phyloP scores from a whole-genome alignment of 768 basidiomycete species.

The Podaxis rugospora region DNA sequence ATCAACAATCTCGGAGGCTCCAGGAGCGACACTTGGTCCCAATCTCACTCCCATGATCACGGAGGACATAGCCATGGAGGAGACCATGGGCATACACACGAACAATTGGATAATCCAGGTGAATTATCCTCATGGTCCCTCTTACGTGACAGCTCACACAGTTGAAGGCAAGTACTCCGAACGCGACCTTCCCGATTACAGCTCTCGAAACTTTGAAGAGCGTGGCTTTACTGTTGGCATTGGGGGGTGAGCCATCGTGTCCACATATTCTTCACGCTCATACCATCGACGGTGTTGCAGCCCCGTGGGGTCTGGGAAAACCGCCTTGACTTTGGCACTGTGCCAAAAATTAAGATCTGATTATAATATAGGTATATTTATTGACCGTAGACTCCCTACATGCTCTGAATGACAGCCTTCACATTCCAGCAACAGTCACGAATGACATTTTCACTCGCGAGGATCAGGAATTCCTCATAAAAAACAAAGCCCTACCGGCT shows the following conservation, averaged over 20 bases:
- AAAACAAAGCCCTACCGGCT: slow-evolving; percentile 80
- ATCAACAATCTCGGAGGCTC: slow-evolving; percentile 59
- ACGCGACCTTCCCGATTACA: slow-evolving; percentile 88
- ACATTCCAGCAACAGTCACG: slow-evolving; percentile 76
- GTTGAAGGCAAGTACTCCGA: slow-evolving; percentile 82
- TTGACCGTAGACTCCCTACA: not conserved
- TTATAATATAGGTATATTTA: slow-evolving; percentile 81
- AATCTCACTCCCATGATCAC: slow-evolving; percentile 55
- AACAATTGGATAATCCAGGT: slow-evolving; percentile 89
- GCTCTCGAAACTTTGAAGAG: slow-evolving; percentile 80
- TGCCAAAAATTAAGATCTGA: slow-evolving; percentile 76
- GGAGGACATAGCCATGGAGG: slow-evolving; percentile 28
- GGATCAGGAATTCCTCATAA: slow-evolving; percentile 96
- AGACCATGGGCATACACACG: slow-evolving; percentile 95
- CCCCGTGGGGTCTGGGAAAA: slow-evolving; percentile 98
- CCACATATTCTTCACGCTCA: not conserved
- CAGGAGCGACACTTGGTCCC: slow-evolving; percentile 25
- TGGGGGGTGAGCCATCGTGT: slow-evolving; percentile 64
- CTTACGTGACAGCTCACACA: not conserved
- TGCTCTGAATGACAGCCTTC: not conserved
- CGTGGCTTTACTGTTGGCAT: slow-evolving; percentile 98
- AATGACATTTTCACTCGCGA: slow-evolving; percentile 99
- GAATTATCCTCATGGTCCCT: not conserved
- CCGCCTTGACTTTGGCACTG: slow-evolving; percentile 86
- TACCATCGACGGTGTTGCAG: slow-evolving; percentile 35